Percentiles rank a stretch among this genome's conserved stretches.
phyloP scores from a whole-genome alignment of 148 eudicot genomes.

The Nepenthes mirabilis region DNA sequence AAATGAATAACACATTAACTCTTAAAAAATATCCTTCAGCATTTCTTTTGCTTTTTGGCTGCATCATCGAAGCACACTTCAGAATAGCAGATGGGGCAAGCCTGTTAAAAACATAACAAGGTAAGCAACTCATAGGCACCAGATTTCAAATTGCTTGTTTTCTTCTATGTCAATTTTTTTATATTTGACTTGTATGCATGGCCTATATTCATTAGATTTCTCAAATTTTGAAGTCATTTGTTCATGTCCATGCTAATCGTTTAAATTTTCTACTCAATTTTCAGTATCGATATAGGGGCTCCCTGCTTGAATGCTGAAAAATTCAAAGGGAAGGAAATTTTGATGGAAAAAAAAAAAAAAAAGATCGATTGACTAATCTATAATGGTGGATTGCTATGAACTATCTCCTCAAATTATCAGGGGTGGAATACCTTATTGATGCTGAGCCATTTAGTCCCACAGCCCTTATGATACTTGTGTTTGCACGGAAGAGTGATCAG shows the following conservation, averaged over 20 bases:
- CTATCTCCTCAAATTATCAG: not conserved
- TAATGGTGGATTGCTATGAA: no score
- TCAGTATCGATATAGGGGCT: not conserved
- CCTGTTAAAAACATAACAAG: conserved; percentile 26
- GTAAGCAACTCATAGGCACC: not conserved
- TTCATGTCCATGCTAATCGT: not conserved
- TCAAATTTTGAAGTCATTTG: not conserved
- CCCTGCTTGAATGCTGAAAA: no score
- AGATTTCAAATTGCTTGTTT: not conserved
- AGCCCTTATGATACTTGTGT: conserved; percentile 68
- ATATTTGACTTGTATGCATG: no score
- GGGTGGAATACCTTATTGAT: conserved; percentile 59
- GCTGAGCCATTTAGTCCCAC: conserved; percentile 86
- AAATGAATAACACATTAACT: not conserved
- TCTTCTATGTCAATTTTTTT: no score
- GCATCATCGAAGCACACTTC: conserved; percentile 36
- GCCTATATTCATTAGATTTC: no score
- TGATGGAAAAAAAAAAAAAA: no score
- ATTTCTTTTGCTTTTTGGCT: not conserved
- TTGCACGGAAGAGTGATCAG: conserved; percentile 81
- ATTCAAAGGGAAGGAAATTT: no score
- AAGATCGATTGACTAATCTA: no score
- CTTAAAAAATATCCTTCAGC: not conserved
- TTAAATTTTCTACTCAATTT: no score
- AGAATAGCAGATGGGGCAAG: conserved; percentile 83